Evolutionary conservation across 805 yeast species (phyloP).

Genomic region (Isabelozyma heimii): DNA sequence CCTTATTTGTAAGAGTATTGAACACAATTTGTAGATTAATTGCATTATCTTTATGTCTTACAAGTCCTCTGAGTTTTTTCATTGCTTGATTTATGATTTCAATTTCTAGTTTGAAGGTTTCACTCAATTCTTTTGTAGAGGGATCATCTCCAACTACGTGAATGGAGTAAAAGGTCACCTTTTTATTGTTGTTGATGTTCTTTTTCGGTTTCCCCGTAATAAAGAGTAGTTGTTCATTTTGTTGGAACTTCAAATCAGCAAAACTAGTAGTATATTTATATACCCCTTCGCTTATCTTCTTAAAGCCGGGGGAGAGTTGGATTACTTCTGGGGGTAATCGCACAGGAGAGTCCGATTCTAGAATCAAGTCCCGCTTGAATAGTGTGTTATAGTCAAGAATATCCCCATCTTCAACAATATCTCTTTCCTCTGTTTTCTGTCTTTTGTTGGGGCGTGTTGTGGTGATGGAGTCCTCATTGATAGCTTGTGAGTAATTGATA

Average conservation of each 20-base stretch:
- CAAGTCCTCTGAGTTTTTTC: neutral
- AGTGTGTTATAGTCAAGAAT: neutral
- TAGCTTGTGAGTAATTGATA: neutral
- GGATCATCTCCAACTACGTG: neutral
- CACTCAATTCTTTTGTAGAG: neutral
- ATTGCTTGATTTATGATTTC: neutral
- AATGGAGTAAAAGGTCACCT: neutral
- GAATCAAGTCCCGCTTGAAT: neutral
- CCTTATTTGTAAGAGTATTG: conserved; percentile 5
- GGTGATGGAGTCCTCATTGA: neutral
- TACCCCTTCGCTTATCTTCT: neutral
- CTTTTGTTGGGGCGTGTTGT: neutral
- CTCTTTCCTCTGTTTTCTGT: neutral
- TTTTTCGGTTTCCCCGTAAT: neutral
- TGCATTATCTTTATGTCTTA: neutral
- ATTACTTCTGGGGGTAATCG: neutral
- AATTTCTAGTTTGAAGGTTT: neutral
- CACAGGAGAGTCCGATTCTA: neutral
- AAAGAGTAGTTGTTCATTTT: neutral
- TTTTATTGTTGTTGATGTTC: neutral
- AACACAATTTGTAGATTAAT: conserved; percentile 9
- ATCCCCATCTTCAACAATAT: neutral
- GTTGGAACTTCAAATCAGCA: neutral
- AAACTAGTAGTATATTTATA: neutral
- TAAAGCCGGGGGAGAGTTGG: neutral